phyloP scores from a whole-genome alignment of 495 filamentous ascomycete genomes.

The Clohesyomyces aquaticus region DNA sequence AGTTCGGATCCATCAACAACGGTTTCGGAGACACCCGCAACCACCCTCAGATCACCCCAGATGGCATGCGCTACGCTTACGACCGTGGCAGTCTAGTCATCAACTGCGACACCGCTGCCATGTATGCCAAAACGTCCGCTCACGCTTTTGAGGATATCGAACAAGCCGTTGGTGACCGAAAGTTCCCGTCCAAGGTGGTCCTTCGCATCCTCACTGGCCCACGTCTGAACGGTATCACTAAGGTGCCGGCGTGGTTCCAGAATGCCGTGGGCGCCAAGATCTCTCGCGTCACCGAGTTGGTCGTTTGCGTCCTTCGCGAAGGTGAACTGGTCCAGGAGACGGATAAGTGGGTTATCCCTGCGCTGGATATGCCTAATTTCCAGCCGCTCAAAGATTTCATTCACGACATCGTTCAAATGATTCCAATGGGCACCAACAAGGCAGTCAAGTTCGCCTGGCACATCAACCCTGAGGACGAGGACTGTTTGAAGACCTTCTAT shows the following conservation, averaged over 20 bases:
- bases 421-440: not conserved
- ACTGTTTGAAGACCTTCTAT: not conserved
- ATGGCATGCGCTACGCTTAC: not conserved
- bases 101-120: constrained; percentile 4
- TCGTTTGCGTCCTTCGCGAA: constrained; percentile 7
- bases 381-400: constrained; percentile 8
- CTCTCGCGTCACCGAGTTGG: not conserved
- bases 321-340: constrained; percentile 9
- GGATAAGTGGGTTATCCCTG: constrained; percentile 1
- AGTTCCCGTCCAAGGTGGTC: not conserved
- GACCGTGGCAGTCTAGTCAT: constrained; percentile 7
- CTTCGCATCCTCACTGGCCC: constrained; percentile 18
- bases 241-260: not conserved
- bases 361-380: constrained; percentile 9
- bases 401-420: not conserved
- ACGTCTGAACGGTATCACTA: constrained; percentile 3
- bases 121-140: not conserved
- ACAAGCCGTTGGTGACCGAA: not conserved
- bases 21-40: not conserved
- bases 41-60: not conserved
- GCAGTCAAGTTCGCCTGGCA: not conserved
- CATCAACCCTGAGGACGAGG: not conserved
- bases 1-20: not conserved
- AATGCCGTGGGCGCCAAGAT: constrained; percentile 8
- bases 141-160: not conserved